phyloP scores from a whole-genome alignment of 2,329 filamentous ascomycete species.

The Trichoderma sp. region DNA sequence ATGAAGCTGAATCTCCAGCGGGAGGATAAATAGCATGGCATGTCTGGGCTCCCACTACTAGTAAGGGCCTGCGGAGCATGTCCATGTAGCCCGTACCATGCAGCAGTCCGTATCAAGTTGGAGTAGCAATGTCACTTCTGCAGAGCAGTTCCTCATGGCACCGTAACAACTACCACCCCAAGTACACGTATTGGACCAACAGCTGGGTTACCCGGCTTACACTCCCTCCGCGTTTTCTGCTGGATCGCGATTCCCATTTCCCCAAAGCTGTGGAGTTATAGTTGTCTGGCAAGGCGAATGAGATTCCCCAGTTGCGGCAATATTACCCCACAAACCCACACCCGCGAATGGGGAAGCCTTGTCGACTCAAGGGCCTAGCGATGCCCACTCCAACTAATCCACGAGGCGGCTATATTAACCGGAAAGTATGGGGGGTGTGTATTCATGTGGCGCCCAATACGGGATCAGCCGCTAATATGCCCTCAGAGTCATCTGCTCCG shows the following conservation, averaged over 20 bases:
- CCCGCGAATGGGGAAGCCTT: conserved; percentile 24
- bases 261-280: conserved; percentile 1
- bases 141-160: neutral
- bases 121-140: neutral
- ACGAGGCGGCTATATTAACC: conserved; percentile 27
- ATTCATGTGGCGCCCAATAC: conserved; percentile 7
- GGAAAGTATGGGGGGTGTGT: conserved; percentile 16
- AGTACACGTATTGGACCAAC: conserved; percentile 13
- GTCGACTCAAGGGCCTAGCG: conserved; percentile 4
- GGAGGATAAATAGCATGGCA: neutral
- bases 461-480: conserved; percentile 18
- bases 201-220: neutral
- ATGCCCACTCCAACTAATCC: conserved; percentile 6
- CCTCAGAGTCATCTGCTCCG: conserved; percentile 21
- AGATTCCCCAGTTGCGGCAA: conserved; percentile 10
- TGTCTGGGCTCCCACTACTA: neutral
- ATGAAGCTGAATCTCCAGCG: neutral
- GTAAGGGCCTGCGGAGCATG: neutral
- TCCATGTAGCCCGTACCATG: neutral
- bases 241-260: conserved; percentile 10
- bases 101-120: neutral
- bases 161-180: neutral
- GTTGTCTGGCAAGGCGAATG: conserved; percentile 17
- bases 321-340: conserved; percentile 26
- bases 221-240: neutral